Percentiles rank a stretch among this genome's conserved stretches.
phyloP scores from a whole-genome alignment of 2,329 filamentous ascomycete genomes.

The Sphaerulina vaccinii region DNA sequence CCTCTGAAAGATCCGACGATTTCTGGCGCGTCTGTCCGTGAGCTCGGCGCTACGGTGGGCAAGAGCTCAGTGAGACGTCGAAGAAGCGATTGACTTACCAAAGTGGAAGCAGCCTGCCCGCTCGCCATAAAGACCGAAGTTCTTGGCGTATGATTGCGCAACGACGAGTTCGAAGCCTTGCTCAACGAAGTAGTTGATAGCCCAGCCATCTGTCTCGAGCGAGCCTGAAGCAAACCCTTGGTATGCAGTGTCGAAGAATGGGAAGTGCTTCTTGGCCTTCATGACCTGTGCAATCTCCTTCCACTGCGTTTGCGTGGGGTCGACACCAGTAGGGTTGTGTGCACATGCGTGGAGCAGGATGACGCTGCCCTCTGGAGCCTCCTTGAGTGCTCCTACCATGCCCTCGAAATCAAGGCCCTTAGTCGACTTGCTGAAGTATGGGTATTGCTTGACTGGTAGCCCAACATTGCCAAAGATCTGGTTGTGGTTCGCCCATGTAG shows the following conservation, averaged over 20 bases:
- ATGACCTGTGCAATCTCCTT: slow-evolving; percentile 79
- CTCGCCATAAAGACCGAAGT: slow-evolving; percentile 86
- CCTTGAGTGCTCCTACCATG: slow-evolving; percentile 70
- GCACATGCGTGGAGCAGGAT: slow-evolving; percentile 93
- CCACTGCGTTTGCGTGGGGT: slow-evolving; percentile 93
- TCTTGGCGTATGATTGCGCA: slow-evolving; percentile 56
- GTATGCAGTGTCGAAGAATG: slow-evolving; percentile 98
- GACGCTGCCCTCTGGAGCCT: slow-evolving; percentile 75
- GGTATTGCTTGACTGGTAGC: slow-evolving; percentile 76
- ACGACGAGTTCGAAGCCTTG: slow-evolving; percentile 72
- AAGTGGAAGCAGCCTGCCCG: slow-evolving; percentile 96
- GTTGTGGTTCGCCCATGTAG: slow-evolving; percentile 98
- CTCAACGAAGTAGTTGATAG: slow-evolving; percentile 91
- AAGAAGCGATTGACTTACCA: too few relatives aligned
- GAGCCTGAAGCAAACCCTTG: slow-evolving; percentile 96
- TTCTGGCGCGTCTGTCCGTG: too few relatives aligned
- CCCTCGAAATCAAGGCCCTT: slow-evolving; percentile 90
- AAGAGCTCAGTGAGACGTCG: too few relatives aligned
- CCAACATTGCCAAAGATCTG: slow-evolving; percentile 95
- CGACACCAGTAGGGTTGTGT: slow-evolving; percentile 96
- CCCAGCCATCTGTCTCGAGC: slow-evolving; percentile 78
- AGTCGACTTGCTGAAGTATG: slow-evolving; percentile 87
- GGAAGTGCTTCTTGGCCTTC: slow-evolving; percentile 78
- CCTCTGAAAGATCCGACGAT: too few relatives aligned
- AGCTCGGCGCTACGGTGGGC: too few relatives aligned